Percentiles rank a stretch among this genome's conserved stretches.
Evolutionary conservation across 148 eudicot species (phyloP).

Genomic region (Fagopyrum homotropicum): DNA sequence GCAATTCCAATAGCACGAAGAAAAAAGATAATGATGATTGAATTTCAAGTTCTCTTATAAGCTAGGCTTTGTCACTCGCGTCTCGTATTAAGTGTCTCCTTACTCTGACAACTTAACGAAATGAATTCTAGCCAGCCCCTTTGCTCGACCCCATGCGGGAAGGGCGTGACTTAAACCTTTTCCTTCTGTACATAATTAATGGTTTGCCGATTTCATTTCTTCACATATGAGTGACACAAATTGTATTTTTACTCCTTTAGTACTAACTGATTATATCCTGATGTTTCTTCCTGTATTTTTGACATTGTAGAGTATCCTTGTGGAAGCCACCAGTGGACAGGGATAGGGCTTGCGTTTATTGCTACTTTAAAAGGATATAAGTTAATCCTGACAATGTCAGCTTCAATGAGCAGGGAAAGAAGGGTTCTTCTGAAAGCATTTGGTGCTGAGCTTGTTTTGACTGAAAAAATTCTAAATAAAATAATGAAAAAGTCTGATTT

Average conservation of each 20-base stretch:
- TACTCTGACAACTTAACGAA: no score
- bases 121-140: no score
- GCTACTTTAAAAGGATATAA: conserved; percentile 96
- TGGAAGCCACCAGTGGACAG: conserved; percentile 99
- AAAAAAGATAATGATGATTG: no score
- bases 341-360: conserved; percentile 94
- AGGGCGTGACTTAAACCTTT: no score
- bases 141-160: no score
- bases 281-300: not conserved
- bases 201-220: no score
- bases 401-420: conserved; percentile 97
- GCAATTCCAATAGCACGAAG: no score
- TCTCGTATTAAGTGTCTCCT: no score
- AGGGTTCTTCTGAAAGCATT: conserved; percentile 95
- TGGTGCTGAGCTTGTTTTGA: conserved; percentile 92
- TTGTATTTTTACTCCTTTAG: not conserved
- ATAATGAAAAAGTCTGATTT: no score
- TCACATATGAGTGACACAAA: not conserved
- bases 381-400: conserved; percentile 89
- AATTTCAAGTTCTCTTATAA: no score
- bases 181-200: no score
- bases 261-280: not conserved
- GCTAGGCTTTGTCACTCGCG: no score
- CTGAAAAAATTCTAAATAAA: conserved; percentile 23
- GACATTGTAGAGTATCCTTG: conserved; percentile 58